Evolutionary conservation across 108 stramenopile genomes (phyloP), one percentile per base, ranked within the genome.

Genomic region (Conticribra weissflogii): DNA sequence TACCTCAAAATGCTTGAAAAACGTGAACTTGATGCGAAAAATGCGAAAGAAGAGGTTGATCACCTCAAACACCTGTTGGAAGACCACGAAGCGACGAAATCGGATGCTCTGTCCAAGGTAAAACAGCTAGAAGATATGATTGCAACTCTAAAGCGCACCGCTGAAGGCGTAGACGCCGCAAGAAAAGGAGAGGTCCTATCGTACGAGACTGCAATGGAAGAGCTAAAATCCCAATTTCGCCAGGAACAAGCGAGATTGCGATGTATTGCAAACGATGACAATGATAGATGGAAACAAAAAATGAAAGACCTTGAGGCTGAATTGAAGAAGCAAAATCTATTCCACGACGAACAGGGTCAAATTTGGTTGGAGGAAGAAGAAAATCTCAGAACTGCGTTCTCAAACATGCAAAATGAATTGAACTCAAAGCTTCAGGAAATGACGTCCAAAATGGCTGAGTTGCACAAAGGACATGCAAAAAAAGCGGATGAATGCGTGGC

Each of bases 181-280:
- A 60, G 57, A 34, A 64, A 32, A 8, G 58, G 58, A 28, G 77
- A 78, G 27, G 41, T 58, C 7, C 51, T 66, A 49, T 65, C 68
- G 12, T 78, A 44, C 52, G 64, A 61, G 27, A 71, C 58, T n/a
- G 70, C 51, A 32, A 66, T 60, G 70, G 77, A 71, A 8, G 77
- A 71, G 44, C 34, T 55, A 59, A 78, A 71, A 32, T 59, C 30
- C 0, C 41, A 65, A 18, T 45, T 60, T 32, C 22, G 51, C 47
- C 65, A 61, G 33, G 70, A 78, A 22, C 49, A 48, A n/a, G 63
- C 58, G 17, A 56, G 52, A 17, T 28, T 66, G 1, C 58, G 64
- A 27, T 49, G 55, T 21, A 47, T 18, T 32, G 33, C 64, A 8
- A 49, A 54, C 33, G 70, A 78, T 8, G 77, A 71, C 44, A 45